Percentiles rank a stretch among this genome's conserved stretches.
phyloP scores from a whole-genome alignment of 208 protist genomes.

The Acanthamoeba lugdunensis region DNA sequence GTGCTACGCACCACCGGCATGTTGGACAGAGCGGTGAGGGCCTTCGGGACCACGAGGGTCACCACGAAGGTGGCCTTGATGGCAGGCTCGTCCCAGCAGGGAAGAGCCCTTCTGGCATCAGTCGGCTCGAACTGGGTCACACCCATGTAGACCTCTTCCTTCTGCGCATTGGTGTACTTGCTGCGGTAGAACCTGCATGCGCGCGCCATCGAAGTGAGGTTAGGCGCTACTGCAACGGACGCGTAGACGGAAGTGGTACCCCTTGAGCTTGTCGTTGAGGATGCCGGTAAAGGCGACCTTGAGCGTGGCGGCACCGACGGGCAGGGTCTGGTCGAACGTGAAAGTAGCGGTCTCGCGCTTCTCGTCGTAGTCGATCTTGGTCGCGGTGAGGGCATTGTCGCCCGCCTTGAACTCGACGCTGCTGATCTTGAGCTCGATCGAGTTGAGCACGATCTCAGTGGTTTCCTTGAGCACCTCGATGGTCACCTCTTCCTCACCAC shows the following conservation, averaged over 20 bases:
- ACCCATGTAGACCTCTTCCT: constrained; percentile 82
- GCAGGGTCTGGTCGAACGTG: constrained; percentile 69
- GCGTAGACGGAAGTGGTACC: constrained; percentile 63
- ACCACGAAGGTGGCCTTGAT: constrained; percentile 94
- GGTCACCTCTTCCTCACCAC: constrained; percentile 48
- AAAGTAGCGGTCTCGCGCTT: constrained; percentile 75
- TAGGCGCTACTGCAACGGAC: no score
- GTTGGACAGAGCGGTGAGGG: neutral
- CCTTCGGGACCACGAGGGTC: constrained; percentile 83
- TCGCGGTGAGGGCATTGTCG: constrained; percentile 4
- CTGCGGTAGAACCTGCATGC: constrained; percentile 91
- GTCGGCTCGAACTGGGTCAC: constrained; percentile 82
- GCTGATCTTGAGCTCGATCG: constrained; percentile 81
- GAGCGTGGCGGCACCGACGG: constrained; percentile 81
- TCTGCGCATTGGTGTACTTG: constrained; percentile 89
- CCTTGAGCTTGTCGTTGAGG: constrained; percentile 92
- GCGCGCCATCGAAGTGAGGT: no score
- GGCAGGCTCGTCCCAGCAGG: constrained; percentile 86
- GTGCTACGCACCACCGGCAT: constrained; percentile 77
- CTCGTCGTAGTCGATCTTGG: constrained; percentile 76
- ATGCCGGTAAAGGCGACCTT: constrained; percentile 90
- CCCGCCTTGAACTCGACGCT: constrained; percentile 60
- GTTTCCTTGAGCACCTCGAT: constrained; percentile 73
- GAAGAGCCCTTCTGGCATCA: constrained; percentile 82
- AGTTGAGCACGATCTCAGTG: constrained; percentile 78